Percentiles rank a stretch among this genome's conserved stretches.
These are phyloP conservation scores for Sporothrix globosa DNA, from an alignment of 2,329 filamentous ascomycete species.

Conservation along the genomic window DNA sequence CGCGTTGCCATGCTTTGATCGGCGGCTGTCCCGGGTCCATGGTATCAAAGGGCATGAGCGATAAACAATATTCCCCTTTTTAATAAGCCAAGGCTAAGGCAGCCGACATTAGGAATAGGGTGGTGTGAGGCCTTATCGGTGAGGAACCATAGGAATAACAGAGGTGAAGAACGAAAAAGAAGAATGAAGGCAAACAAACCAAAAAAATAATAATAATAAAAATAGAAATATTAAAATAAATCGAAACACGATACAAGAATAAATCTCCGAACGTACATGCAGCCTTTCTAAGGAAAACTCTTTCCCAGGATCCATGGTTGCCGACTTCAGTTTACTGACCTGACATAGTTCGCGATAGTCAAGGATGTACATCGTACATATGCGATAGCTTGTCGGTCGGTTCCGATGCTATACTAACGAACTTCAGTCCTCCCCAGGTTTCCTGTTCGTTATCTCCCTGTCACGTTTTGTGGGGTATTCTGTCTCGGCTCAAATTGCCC, in stretches of 20 bases:
- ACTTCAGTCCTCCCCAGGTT: slow-evolving; percentile 4
- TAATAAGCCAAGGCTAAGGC: background rate
- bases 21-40: background rate
- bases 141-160: background rate
- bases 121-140: slow-evolving; percentile 15
- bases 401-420: background rate
- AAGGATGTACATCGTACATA: no score
- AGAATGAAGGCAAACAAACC: background rate
- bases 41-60: background rate
- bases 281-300: background rate
- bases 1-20: background rate
- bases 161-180: background rate
- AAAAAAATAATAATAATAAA: background rate
- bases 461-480: background rate
- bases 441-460: slow-evolving; percentile 6
- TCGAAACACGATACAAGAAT: background rate
- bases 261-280: background rate
- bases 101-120: background rate
- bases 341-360: background rate
- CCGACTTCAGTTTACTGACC: no score
- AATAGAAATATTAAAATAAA: background rate
- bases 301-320: background rate
- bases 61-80: background rate
- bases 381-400: background rate
- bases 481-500: background rate